These are phyloP conservation scores for Anisodus tanguticus DNA, from an alignment of 257 asterid species.

Conservation along the genomic window DNA sequence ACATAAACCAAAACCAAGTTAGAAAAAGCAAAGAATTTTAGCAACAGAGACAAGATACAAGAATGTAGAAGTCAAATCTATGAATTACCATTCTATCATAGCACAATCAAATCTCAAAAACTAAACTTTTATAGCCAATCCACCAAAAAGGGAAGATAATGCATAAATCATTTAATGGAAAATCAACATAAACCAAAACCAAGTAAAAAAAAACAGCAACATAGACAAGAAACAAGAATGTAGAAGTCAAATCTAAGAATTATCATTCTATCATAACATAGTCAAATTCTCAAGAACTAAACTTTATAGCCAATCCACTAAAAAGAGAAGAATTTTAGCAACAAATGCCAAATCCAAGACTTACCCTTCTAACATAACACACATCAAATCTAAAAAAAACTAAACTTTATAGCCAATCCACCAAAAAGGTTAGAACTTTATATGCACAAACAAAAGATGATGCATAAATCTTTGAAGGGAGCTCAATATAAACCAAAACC, in stretches of 20 bases:
- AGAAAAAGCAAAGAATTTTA: background rate
- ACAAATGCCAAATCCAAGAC: background rate
- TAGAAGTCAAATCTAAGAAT: background rate
- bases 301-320: background rate
- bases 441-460: background rate
- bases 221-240: background rate
- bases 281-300: no score
- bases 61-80: background rate
- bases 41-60: constrained; percentile 12
- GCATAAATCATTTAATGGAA: background rate
- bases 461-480: background rate
- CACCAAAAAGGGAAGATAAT: background rate
- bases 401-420: background rate
- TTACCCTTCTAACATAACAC: background rate
- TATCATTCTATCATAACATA: no score
- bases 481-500: background rate
- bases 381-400: background rate
- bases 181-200: background rate
- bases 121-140: background rate
- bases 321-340: background rate
- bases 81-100: background rate
- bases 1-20: background rate
- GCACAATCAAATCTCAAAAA: background rate
- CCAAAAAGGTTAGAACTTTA: background rate
- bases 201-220: background rate